Evolutionary conservation across 1,139 yeast genomes (phyloP), one percentile per base, ranked within the genome.

Genomic region (Blastobotrys arbuscula): DNA sequence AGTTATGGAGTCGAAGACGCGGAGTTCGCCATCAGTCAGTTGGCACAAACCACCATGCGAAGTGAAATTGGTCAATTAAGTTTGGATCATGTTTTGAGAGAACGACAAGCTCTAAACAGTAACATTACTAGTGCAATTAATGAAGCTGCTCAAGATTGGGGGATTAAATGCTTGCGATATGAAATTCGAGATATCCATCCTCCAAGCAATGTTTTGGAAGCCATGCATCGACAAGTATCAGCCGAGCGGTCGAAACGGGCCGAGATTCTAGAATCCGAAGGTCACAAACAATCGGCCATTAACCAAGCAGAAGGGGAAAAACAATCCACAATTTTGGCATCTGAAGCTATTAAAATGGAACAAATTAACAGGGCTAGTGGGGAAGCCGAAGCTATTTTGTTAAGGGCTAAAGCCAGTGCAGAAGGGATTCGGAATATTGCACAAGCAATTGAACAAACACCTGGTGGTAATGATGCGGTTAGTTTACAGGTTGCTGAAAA

Each of bases 31-130:
- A 81, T 87, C 50, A 75, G 84, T 45, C 95, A 87, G 68, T 75
- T 87, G 57, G 95, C 95, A 0, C 95, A 86, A 65, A 86, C 96
- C 19, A 85, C 95, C 36, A 87, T 87, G 95, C 75, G 95, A 60
- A 80, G 88, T 1, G 95, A 87, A 66, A 87, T 87, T 60, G 95
- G 95, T 46, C 84, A 85, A 54, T 71, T 86, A 71, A 76, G 89
- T 2, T 75, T 87, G 58, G 95, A 87, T 61, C 78, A 82, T 48
- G 94, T 85, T 19, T 74, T 87, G 57, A 76, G 79, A 56, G 95
- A 86, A 65, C 76, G 95, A 60, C 90, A 84, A 62, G 63, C 75
- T 31, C 74, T 87, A 58, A 87, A 87, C 67, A 69, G 68, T 54
- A 84, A 84, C 67, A 86, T 87, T 64, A 85, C 89, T 50, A 62